A percentile compares a stretch with the other conserved stretches of the same genome.
Conservation (phyloP, 495 filamentous ascomycete species). For the Ramalina intermedia region DNA sequence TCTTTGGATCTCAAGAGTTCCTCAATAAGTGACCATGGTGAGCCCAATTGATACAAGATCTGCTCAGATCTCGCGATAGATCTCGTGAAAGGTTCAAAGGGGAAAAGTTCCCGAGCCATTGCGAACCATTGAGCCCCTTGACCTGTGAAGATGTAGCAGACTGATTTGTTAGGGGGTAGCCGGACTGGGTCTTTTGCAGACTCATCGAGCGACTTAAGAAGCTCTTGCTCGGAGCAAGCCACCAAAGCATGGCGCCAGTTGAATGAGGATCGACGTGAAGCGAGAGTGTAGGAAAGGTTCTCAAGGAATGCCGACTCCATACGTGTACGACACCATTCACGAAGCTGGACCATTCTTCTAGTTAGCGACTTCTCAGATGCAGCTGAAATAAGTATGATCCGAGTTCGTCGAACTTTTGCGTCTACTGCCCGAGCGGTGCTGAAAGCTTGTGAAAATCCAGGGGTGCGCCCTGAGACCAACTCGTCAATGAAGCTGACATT, state of each 20-base stretch:
- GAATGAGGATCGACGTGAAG: slow-evolving; percentile 12
- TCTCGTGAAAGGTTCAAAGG: not conserved
- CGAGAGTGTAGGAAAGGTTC: slow-evolving; percentile 21
- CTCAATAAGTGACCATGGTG: not conserved
- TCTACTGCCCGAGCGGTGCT: not conserved
- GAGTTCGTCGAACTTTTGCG: not conserved
- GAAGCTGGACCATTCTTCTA: too few relatives aligned
- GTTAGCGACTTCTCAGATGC: too few relatives aligned
- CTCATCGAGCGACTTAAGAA: slow-evolving; percentile 17
- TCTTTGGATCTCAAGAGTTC: not conserved
- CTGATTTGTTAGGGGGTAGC: slow-evolving; percentile 12
- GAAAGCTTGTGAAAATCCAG: too few relatives aligned
- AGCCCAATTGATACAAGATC: not conserved
- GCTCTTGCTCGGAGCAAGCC: too few relatives aligned
- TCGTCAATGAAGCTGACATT: not conserved
- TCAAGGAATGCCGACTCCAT: not conserved
- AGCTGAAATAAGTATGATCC: not conserved
- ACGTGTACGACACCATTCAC: not conserved
- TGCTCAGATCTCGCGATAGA: not conserved
- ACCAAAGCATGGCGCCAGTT: too few relatives aligned
- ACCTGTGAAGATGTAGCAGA: slow-evolving; percentile 10
- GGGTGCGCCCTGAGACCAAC: not conserved
- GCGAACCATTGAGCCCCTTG: slow-evolving; percentile 40
- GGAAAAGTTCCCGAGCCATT: slow-evolving; percentile 32
- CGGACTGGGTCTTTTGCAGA: not conserved